Base-by-base conservation (phyloP, 2,329 filamentous ascomycete genomes). In the Aspergillus fructus region DNA sequence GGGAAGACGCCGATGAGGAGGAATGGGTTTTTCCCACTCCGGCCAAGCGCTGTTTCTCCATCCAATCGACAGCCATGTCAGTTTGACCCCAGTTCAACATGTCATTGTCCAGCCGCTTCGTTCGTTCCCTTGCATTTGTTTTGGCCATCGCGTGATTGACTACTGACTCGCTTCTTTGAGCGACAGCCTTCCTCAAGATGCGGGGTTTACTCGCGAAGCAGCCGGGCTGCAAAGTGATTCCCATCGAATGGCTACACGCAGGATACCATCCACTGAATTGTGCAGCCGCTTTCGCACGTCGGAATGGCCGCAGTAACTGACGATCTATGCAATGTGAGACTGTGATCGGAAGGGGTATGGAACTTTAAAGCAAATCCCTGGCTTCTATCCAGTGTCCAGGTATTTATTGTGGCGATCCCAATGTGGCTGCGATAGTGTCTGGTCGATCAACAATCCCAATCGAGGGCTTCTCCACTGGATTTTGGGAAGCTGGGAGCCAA, bases 21-120 rank as follows among this genome's bases (percentile, higher is more conserved):
- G 41, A 41, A 21, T 21, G 46, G 21, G 30, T 53, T 56, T 56
- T 48, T 52, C 49, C 54, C 34, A 12, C 12, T 56, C 49, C 42
- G 54, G 49, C 13, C n/a, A 40, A 19, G 24, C 23, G 27, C 15
- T 21, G 23, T n/a, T 17, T 17, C 23, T 7, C 12, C 34, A 15
- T 21, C 40, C 40, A 42, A 17, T 42, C n/a, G 40, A 42, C 40
- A 42, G 13, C 37, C 15, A 7, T 4, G 15, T 40, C 37, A 7
- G 17, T 17, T 42, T 11, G 17, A 11, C 40, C 21, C n/a, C 40
- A 11, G n/a, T 42, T n/a, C 7, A 13, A n/a, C 34, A 13, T 3
- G 15, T 21, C 21, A 21, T 21, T 4, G 21, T 48, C 45, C 15
- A 27, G 43, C 19, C 27, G 12, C 23, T 17, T 21, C 8, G 12